phyloP scores from a whole-genome alignment of 73 alveolate species.

The Paramecium bursaria region DNA sequence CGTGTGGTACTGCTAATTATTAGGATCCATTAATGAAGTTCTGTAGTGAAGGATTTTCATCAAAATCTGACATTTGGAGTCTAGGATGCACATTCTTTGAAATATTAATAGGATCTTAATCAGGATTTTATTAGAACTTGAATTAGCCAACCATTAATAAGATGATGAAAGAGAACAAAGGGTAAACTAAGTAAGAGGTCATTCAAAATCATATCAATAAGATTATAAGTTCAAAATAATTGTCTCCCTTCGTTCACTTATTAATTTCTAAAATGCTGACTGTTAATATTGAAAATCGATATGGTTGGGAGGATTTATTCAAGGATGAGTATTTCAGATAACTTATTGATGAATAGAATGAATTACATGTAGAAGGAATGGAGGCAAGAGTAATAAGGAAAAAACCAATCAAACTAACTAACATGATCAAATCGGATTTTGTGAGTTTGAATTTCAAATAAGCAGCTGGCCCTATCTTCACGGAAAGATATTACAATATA shows the following conservation, averaged over 20 bases:
- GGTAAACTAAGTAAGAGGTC: too few relatives aligned
- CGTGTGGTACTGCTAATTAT: conserved; percentile 5
- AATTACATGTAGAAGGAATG: background rate
- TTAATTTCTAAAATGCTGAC: background rate
- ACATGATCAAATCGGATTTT: background rate
- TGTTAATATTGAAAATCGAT: background rate
- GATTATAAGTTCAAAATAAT: too few relatives aligned
- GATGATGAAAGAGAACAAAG: background rate
- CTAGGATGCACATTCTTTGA: conserved; percentile 12
- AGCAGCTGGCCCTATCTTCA: conserved; percentile 28
- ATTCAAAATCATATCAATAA: too few relatives aligned
- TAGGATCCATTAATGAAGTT: conserved; percentile 28
- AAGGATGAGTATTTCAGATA: background rate
- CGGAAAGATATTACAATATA: conserved; percentile 6
- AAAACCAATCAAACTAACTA: background rate
- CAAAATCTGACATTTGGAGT: conserved; percentile 40
- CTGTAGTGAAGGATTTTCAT: conserved; percentile 28
- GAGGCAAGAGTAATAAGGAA: background rate
- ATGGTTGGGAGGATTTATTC: conserved; percentile 23
- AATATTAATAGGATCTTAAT: background rate
- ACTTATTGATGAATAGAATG: background rate
- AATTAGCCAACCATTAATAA: background rate
- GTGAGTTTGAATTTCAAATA: conserved; percentile 7
- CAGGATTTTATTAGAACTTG: background rate
- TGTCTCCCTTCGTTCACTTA: too few relatives aligned